These are phyloP conservation scores for Diaporthe batatas DNA, from an alignment of 2,329 filamentous ascomycete genomes.

Conservation along the genomic window DNA sequence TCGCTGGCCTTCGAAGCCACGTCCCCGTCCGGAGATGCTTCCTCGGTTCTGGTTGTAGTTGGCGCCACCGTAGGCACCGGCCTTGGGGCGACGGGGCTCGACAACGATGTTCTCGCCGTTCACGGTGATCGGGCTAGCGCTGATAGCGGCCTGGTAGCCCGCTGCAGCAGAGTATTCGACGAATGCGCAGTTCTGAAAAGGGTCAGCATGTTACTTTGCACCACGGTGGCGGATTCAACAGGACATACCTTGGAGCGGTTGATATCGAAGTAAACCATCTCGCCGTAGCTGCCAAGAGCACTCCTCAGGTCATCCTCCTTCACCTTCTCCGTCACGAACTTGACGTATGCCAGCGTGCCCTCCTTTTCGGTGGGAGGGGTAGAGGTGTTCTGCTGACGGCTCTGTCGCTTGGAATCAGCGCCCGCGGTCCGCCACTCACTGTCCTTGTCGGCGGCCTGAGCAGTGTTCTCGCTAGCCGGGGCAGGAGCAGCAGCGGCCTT, in stretches of 20 bases:
- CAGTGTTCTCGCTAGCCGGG: constrained; percentile 64
- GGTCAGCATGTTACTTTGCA: constrained; percentile 44
- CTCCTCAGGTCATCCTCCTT: constrained; percentile 77
- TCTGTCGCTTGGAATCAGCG: constrained; percentile 86
- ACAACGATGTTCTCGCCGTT: constrained; percentile 86
- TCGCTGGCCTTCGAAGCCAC: constrained; percentile 73
- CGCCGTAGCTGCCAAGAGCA: constrained; percentile 78
- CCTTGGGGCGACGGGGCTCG: constrained; percentile 88
- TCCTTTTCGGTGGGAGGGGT: constrained; percentile 76
- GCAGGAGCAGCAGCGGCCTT: constrained; percentile 55
- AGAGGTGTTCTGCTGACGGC: constrained; percentile 76
- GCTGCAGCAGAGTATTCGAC: constrained; percentile 89
- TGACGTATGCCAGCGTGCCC: constrained; percentile 88
- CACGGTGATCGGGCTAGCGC: constrained; percentile 87
- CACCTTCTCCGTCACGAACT: constrained; percentile 93
- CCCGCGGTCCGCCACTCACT: constrained; percentile 91
- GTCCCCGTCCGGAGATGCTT: constrained; percentile 71
- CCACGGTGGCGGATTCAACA: neutral
- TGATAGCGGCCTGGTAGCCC: constrained; percentile 85
- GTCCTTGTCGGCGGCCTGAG: constrained; percentile 63
- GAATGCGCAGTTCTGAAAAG: constrained; percentile 88
- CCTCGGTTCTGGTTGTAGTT: constrained; percentile 75
- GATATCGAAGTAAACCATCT: constrained; percentile 80
- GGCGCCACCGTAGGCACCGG: constrained; percentile 77
- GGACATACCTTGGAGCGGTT: constrained; percentile 82